These are phyloP conservation scores for Triticum dicoccoides DNA, from an alignment of 176 grass and related monocot genomes.

Conservation along the genomic window DNA sequence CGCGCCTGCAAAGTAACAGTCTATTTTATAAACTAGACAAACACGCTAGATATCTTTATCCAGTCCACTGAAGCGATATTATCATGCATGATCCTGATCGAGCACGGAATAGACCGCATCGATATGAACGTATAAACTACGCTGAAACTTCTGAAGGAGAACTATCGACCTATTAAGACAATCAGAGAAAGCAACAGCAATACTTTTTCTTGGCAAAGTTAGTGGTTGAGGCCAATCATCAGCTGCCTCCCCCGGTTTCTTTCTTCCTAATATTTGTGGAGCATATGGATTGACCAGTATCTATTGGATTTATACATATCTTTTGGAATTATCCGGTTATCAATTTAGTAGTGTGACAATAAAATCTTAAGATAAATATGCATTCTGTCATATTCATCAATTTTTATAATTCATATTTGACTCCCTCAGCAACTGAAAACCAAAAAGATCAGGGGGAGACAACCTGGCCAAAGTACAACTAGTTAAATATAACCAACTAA, in stretches of 20 bases:
- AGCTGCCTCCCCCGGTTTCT: conserved; percentile 8
- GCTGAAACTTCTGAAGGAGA: neutral
- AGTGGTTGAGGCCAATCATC: conserved; percentile 26
- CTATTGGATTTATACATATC: neutral
- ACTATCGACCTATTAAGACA: neutral
- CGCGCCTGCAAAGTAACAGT: no score
- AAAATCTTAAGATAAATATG: neutral
- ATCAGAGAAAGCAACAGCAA: neutral
- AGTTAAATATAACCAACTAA: neutral
- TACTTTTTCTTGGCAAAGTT: neutral
- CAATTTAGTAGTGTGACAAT: neutral
- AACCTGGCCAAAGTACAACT: neutral
- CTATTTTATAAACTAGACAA: neutral
- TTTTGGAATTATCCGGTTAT: neutral
- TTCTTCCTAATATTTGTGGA: neutral
- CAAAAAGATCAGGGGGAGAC: neutral
- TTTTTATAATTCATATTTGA: neutral
- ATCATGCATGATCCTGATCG: neutral
- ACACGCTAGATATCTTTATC: neutral
- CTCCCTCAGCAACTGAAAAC: conserved; percentile 14
- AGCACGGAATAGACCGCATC: neutral
- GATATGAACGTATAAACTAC: neutral
- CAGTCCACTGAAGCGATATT: neutral
- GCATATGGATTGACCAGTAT: neutral
- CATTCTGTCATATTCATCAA: conserved; percentile 2